phyloP scores from a whole-genome alignment of 768 basidiomycete genomes.

The Calocybe gangraenosa region DNA sequence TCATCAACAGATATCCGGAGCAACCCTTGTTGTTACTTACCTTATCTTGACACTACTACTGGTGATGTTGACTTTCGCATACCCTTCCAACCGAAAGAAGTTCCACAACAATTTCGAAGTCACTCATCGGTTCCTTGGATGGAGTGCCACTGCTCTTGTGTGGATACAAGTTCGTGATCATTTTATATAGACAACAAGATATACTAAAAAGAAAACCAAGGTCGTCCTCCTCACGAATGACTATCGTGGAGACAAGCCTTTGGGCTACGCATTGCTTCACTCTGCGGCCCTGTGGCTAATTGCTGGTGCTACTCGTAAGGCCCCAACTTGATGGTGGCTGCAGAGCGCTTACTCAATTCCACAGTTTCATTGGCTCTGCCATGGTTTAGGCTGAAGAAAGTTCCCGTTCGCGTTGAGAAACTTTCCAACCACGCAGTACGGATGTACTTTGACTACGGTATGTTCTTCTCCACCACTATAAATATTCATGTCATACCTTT shows the following conservation, averaged over 20 bases:
- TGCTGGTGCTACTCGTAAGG: slow-evolving; percentile 26
- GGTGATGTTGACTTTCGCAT: slow-evolving; percentile 34
- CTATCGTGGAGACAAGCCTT: slow-evolving; percentile 24
- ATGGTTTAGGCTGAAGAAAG: slow-evolving; percentile 40
- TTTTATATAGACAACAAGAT: background rate
- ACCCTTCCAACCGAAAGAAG: slow-evolving; percentile 31
- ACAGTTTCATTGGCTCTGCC: slow-evolving; percentile 35
- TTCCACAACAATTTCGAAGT: slow-evolving; percentile 39
- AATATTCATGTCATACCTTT: background rate
- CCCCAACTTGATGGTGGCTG: background rate
- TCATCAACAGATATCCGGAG: background rate
- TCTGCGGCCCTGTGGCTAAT: slow-evolving; percentile 40
- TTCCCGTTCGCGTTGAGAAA: slow-evolving; percentile 34
- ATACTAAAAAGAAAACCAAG: background rate
- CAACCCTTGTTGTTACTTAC: slow-evolving; percentile 11
- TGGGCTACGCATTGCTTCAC: slow-evolving; percentile 4
- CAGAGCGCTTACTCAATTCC: background rate
- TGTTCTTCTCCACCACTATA: background rate
- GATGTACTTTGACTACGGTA: slow-evolving; percentile 42
- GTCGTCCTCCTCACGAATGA: slow-evolving; percentile 33
- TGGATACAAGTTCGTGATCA: slow-evolving; percentile 33
- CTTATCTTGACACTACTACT: slow-evolving; percentile 20
- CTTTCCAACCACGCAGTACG: slow-evolving; percentile 39
- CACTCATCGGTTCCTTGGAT: slow-evolving; percentile 42
- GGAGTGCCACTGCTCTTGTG: slow-evolving; percentile 37